phyloP scores from a whole-genome alignment of 2,329 filamentous ascomycete genomes.

The Rugonectria rugulosa region DNA sequence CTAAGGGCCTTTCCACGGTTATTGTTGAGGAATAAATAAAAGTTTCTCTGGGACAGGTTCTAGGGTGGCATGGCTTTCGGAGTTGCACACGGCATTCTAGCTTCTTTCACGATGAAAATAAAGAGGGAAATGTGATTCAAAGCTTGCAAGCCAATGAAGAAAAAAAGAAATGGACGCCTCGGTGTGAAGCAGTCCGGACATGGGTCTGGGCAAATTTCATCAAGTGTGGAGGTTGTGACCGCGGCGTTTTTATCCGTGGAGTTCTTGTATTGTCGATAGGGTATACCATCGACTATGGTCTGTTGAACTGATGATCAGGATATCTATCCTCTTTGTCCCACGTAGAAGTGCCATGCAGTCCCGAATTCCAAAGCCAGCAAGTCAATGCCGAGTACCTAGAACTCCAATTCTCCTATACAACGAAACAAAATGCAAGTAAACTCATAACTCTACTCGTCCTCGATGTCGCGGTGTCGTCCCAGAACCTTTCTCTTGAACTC shows the following conservation, averaged over 20 bases:
- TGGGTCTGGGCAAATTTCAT: conserved; percentile 30
- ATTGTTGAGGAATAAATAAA: conserved; percentile 77
- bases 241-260: conserved; percentile 30
- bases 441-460: conserved; percentile 61
- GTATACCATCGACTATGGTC: conserved; percentile 38
- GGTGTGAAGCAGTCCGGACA: conserved; percentile 37
- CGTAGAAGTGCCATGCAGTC: conserved; percentile 43
- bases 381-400: conserved; percentile 42
- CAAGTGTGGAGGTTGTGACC: conserved; percentile 30
- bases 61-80: conserved; percentile 55
- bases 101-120: conserved; percentile 50
- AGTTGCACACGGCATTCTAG: conserved; percentile 57
- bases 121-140: conserved; percentile 48
- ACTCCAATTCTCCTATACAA: conserved; percentile 53
- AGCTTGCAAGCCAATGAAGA: conserved; percentile 37
- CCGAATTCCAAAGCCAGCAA: conserved; percentile 43
- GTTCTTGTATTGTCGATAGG: conserved; percentile 36
- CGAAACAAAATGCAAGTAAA: conserved; percentile 30
- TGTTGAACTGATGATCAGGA: conserved; percentile 33
- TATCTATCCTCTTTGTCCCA: conserved; percentile 28
- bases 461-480: conserved; percentile 68
- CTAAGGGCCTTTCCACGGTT: conserved; percentile 94
- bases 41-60: conserved; percentile 51
- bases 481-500: conserved; percentile 85
- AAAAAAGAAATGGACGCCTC: conserved; percentile 36